Percentiles rank a stretch among this genome's conserved stretches.
Evolutionary conservation across 2,329 filamentous ascomycete genomes (phyloP).

Genomic region (Gnomoniopsis sp.): DNA sequence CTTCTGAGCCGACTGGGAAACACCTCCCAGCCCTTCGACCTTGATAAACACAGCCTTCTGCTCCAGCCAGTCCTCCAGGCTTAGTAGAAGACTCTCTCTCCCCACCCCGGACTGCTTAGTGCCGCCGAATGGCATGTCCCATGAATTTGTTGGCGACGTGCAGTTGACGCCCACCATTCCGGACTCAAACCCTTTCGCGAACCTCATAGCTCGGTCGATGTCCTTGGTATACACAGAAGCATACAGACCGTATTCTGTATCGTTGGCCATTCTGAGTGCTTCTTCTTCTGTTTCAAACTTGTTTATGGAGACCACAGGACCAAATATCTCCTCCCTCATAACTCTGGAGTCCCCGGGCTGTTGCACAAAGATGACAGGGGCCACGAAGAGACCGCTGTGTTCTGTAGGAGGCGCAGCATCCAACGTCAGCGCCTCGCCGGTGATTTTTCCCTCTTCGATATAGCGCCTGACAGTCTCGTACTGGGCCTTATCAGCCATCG

Average conservation of each 20-base stretch:
- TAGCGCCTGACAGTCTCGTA: slow-evolving; percentile 43
- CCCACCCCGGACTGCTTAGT: slow-evolving; percentile 38
- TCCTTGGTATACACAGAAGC: slow-evolving; percentile 53
- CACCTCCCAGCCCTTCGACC: slow-evolving; percentile 16
- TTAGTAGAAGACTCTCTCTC: slow-evolving; percentile 32
- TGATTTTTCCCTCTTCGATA: slow-evolving; percentile 40
- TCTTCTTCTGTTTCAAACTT: slow-evolving; percentile 57
- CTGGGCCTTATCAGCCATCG: slow-evolving; percentile 48
- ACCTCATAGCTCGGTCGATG: slow-evolving; percentile 40
- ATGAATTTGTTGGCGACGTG: slow-evolving; percentile 33
- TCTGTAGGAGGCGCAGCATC: slow-evolving; percentile 15
- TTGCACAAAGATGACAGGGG: slow-evolving; percentile 44
- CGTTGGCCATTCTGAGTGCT: slow-evolving; percentile 50
- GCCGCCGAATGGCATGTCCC: slow-evolving; percentile 39
- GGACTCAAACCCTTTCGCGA: slow-evolving; percentile 52
- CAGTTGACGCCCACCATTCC: slow-evolving; percentile 60
- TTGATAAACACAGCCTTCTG: slow-evolving; percentile 30
- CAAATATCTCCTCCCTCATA: slow-evolving; percentile 61
- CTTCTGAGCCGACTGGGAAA: too few relatives aligned
- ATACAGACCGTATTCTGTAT: slow-evolving; percentile 54
- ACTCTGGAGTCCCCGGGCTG: slow-evolving; percentile 41
- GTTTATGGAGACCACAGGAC: slow-evolving; percentile 58
- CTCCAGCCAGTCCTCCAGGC: slow-evolving; percentile 34
- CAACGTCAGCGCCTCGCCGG: slow-evolving; percentile 28
- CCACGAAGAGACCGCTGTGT: slow-evolving; percentile 36